These are phyloP conservation scores for Solanum habrochaites DNA, from an alignment of 257 asterid species.

Conservation along the genomic window DNA sequence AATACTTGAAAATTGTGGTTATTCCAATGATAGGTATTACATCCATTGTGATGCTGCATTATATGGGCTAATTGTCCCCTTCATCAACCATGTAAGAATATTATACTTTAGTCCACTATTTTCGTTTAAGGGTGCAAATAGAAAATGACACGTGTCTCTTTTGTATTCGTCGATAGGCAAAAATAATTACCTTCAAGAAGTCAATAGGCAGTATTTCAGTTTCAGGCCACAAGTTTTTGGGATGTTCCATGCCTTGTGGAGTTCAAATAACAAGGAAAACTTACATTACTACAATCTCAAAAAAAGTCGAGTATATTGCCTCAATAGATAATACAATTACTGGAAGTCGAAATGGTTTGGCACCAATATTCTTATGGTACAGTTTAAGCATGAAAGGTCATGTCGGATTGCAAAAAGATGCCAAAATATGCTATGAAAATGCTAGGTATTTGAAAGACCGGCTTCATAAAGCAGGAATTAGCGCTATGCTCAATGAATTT, in stretches of 20 bases:
- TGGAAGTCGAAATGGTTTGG: neutral
- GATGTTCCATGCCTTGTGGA: neutral
- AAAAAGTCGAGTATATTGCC: neutral
- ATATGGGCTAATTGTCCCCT: neutral
- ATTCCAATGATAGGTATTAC: neutral
- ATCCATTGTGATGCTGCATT: neutral
- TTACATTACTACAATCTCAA: neutral
- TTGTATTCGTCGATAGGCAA: neutral
- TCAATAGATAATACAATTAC: neutral
- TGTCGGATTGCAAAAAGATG: neutral
- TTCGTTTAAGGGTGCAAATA: neutral
- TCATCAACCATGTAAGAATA: neutral
- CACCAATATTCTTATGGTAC: neutral
- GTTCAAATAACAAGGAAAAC: neutral
- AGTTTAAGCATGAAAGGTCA: neutral
- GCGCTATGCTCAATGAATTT: neutral
- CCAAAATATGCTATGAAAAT: neutral
- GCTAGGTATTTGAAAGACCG: conserved; percentile 1
- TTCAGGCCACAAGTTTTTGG: neutral
- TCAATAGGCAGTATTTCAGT: neutral
- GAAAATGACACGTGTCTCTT: neutral
- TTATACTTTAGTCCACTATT: neutral
- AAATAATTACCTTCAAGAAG: neutral
- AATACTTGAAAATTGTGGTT: neutral
- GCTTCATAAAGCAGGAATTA: conserved; percentile 1